These are phyloP conservation scores for Stemphylium lycopersici DNA, from an alignment of 2,329 filamentous ascomycete species.

Conservation along the genomic window DNA sequence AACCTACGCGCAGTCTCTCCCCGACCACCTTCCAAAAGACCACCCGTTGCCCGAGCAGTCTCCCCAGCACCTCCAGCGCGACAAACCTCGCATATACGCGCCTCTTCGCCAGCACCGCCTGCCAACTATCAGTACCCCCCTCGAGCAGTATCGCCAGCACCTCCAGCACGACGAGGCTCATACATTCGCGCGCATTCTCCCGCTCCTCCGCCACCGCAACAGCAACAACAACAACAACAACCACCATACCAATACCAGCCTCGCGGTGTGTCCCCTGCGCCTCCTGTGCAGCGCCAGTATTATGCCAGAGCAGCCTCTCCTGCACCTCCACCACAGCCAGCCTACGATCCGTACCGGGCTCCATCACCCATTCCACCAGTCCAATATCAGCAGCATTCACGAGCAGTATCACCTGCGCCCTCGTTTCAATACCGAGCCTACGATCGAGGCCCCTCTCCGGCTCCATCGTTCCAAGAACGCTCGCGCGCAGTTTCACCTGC, in stretches of 20 bases:
- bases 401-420: conserved; percentile 41
- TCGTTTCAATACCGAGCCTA: conserved; percentile 31
- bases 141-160: conserved; percentile 32
- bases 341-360: conserved; percentile 31
- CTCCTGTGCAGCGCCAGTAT: conserved; percentile 31
- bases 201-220: conserved; percentile 31
- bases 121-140: conserved; percentile 27
- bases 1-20: conserved; percentile 51
- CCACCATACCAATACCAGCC: conserved; percentile 20
- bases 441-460: conserved; percentile 39
- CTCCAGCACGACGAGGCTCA: conserved; percentile 31
- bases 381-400: conserved; percentile 35
- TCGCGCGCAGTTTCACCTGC: conserved; percentile 41
- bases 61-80: conserved; percentile 48
- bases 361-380: conserved; percentile 24
- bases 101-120: conserved; percentile 38
- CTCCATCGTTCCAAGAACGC: conserved; percentile 36
- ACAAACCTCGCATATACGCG: conserved; percentile 32
- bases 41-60: conserved; percentile 42
- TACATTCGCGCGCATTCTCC: conserved; percentile 35
- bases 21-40: conserved; percentile 41
- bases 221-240: background rate
- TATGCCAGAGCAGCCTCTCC: conserved; percentile 37
- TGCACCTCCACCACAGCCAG: conserved; percentile 31
- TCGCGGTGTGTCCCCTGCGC: conserved; percentile 36